Evolutionary conservation across 2,329 filamentous ascomycete genomes (phyloP), one percentile per base, ranked within the genome.

Genomic region (Coniochaeta sp.): DNA sequence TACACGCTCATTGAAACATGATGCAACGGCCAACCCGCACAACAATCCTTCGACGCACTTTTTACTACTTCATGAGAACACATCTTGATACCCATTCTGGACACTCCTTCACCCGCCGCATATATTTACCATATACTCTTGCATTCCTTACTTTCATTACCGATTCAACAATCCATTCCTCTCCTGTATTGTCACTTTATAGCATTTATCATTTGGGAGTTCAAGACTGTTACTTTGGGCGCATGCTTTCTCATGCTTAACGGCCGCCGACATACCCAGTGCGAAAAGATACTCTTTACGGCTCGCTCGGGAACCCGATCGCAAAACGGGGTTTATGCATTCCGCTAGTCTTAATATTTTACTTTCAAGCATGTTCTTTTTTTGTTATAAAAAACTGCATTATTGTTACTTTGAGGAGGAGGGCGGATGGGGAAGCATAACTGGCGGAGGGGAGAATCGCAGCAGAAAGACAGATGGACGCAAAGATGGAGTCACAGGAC

Each of bases 21-120:
- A 56, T 57, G 51, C 48, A 51, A 57, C 52, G 56, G 53, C 55
- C 52, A 50, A 58, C 54, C 50, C 33, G 42, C 52, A 57, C 53
- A n/a, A 54, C 54, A 46, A 53, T 56, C 58, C 46, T 56, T 59
- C 35, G 22, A 10, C 16, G 33, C 33, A 38, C 18, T n/a, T 18
- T 52, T 51, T 38, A 40, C 40, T 22, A 30, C 26, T 51, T 52
- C 40, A 14, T 48, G 24, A 26, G 14, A 42, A 22, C 38, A 42
- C 32, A 35, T 14, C 32, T 52, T 52, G 57, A 59, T 59, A 58
- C 59, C 58, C 58, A 42, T 59, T 57, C 55, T 53, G 33, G 55
- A 55, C 60, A 30, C 48, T 60, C 57, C 26, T 56, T 59, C 20
- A 16, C 14, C 30, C 18, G 22, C n/a, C 22, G 4, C 3, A 42